Evolutionary conservation across 805 yeast species (phyloP), one percentile per base, ranked within the genome.

Genomic region (Zygosaccharomyces kombuchaensis): DNA sequence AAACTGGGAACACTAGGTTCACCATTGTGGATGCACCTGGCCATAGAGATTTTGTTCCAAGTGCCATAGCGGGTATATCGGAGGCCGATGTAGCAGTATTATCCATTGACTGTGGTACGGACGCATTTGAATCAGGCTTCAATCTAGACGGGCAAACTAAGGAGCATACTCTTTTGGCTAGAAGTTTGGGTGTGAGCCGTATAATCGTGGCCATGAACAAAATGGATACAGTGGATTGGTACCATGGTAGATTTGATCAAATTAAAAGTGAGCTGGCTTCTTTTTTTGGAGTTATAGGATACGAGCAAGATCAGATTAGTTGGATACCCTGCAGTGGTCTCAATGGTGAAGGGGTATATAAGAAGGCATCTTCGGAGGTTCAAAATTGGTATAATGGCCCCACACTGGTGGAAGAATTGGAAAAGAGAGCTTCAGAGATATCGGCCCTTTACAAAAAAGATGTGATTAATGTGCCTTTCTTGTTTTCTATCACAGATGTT

Each of bases 11-110:
- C 71, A 82, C 97, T 67, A 81, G 96, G 66, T 93, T 91, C 75
- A 93, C 99, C 27, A 87, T 93, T 57, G 83, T 93, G 63, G 99
- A 93, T 69, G 99, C 99, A 6, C 99, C 99, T 47, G 99, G 99
- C 32, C 99, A 93, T 75, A 90, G 91, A 75, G 87, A 91, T 83
- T 93, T 93, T 67, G 96, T 93, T 50, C 89, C 96, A 36, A 93
- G 87, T 66, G 95, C 95, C 88, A 93, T 93, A 74, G 96, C 96
- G 52, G 99, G 99, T 67, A 98, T 98, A 12, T 89, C 98, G 30
- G 99, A 93, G 73, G 98, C 99, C 19, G 99, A 93, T 72, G 90
- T 91, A 43, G 99, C 99, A 65, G 81, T 93, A 50, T 77, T 93
- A 59, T 97, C 93, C 32, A 89, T 93, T 55, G 88, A 96, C 55